phyloP scores from a whole-genome alignment of 495 filamentous ascomycete genomes.

The Opeltia flavorubescens region DNA sequence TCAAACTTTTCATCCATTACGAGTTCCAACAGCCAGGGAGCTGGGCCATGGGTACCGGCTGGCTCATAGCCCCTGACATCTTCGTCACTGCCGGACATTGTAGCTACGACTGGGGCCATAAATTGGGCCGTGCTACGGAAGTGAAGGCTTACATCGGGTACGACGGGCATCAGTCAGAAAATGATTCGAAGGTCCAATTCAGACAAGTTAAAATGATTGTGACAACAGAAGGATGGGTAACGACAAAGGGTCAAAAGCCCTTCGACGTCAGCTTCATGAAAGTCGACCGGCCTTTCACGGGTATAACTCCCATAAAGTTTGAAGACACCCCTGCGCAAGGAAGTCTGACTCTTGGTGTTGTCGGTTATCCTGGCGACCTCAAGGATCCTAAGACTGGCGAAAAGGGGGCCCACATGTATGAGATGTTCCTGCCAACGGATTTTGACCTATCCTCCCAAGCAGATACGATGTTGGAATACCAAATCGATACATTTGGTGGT shows the following conservation, averaged over 20 bases:
- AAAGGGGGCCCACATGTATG: slow-evolving; percentile 27
- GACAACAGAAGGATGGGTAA: too few species aligned
- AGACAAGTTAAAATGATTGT: too few species aligned
- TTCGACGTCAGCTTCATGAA: slow-evolving; percentile 27
- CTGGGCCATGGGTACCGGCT: too few species aligned
- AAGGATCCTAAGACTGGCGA: slow-evolving; percentile 13
- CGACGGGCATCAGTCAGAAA: too few species aligned
- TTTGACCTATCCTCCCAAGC: slow-evolving; percentile 17
- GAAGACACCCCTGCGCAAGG: slow-evolving; percentile 20
- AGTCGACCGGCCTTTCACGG: slow-evolving; percentile 23
- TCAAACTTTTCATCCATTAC: too few species aligned
- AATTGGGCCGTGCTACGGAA: too few species aligned
- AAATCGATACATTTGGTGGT: slow-evolving; percentile 24
- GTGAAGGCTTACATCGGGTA: too few species aligned
- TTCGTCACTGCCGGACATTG: too few species aligned
- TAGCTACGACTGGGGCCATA: too few species aligned
- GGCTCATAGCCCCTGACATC: too few species aligned
- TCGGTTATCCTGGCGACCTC: slow-evolving; percentile 30
- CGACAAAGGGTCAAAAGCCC: slow-evolving; percentile 16
- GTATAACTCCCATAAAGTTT: slow-evolving; percentile 19
- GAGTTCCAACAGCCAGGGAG: too few species aligned
- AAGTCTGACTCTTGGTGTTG: slow-evolving; percentile 22
- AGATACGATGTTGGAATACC: slow-evolving; percentile 23
- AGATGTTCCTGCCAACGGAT: slow-evolving; percentile 17
- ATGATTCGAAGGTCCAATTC: too few species aligned